These are phyloP conservation scores for Dendrobium catenatum DNA, from an alignment of 106 monocot species.

Conservation along the genomic window DNA sequence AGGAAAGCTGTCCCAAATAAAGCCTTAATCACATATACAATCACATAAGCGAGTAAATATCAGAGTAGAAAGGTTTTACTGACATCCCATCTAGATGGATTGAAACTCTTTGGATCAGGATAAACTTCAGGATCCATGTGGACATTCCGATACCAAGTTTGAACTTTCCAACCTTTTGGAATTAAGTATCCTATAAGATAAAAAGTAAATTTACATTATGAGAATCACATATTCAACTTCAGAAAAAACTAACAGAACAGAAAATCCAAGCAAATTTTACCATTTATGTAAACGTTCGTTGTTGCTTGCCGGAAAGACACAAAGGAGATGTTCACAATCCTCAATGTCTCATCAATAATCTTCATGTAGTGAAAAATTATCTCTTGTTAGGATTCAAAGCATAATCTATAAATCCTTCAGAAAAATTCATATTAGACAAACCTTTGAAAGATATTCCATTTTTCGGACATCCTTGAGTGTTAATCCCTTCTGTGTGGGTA, in stretches of 20 bases:
- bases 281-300: slow-evolving; percentile 54
- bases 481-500: slow-evolving; percentile 48
- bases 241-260: background rate
- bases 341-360: slow-evolving; percentile 86
- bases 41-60: background rate
- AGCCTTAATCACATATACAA: background rate
- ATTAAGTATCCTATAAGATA: slow-evolving; percentile 58
- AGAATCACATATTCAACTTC: background rate
- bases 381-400: background rate
- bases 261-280: slow-evolving; percentile 28
- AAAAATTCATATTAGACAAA: slow-evolving; percentile 7
- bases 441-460: slow-evolving; percentile 92
- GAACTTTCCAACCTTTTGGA: slow-evolving; percentile 89
- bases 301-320: slow-evolving; percentile 76
- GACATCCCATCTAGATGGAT: slow-evolving; percentile 96
- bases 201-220: background rate
- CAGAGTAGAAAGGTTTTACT: slow-evolving; percentile 12
- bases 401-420: background rate
- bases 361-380: slow-evolving; percentile 18
- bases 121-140: slow-evolving; percentile 90
- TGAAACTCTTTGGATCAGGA: slow-evolving; percentile 51
- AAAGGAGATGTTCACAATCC: slow-evolving; percentile 73
- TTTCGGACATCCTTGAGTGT: slow-evolving; percentile 61
- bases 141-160: slow-evolving; percentile 78
- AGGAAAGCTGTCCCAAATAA: too few relatives aligned